Conservation (phyloP, 73 alveolate species). For the Paramecium pentaurelia region DNA sequence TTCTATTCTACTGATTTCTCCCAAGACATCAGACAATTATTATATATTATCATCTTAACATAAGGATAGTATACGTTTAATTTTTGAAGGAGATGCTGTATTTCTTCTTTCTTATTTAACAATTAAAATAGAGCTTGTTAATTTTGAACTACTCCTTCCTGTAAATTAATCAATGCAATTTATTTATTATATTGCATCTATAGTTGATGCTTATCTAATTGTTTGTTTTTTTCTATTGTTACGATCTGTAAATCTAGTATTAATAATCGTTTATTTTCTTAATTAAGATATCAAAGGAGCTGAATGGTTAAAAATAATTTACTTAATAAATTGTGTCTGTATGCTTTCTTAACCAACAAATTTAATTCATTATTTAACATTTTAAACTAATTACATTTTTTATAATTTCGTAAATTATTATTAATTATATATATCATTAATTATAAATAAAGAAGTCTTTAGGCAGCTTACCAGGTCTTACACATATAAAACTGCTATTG, state of each 20-base stretch:
- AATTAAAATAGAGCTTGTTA: not conserved
- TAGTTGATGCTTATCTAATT: not conserved
- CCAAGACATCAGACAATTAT: not conserved
- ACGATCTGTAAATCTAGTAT: not conserved
- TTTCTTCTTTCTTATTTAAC: not conserved
- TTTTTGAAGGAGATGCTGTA: not conserved
- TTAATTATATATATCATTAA: not conserved
- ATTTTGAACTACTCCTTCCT: slow-evolving; percentile 25
- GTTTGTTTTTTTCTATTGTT: not conserved
- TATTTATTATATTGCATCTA: not conserved
- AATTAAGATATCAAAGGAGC: not conserved
- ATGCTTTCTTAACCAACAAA: not conserved
- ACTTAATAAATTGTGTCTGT: not conserved
- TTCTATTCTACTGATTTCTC: slow-evolving; percentile 19
- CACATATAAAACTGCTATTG: not conserved
- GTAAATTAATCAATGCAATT: not conserved
- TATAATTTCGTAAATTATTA: not conserved
- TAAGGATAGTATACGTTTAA: not conserved
- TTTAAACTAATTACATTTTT: not conserved
- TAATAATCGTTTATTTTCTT: not conserved
- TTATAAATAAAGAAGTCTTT: slow-evolving; percentile 33
- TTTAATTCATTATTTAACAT: slow-evolving; percentile 21
- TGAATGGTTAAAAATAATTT: not conserved
- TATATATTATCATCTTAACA: not conserved
- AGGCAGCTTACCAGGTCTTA: slow-evolving; percentile 32